phyloP scores from a whole-genome alignment of 495 filamentous ascomycete genomes.

The Cryomyces antarcticus region DNA sequence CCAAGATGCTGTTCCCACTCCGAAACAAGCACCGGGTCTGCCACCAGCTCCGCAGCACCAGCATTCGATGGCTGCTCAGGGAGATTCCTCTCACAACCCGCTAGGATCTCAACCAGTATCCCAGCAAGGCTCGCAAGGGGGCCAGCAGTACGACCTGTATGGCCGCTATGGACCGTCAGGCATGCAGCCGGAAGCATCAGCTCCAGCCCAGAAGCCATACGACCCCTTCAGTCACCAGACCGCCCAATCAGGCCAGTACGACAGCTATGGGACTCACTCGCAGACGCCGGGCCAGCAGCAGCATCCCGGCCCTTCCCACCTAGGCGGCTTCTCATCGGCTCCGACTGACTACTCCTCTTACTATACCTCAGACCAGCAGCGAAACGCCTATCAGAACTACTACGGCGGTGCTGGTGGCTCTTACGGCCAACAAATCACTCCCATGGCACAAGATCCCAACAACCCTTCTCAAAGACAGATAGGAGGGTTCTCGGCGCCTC shows the following conservation, averaged over 20 bases:
- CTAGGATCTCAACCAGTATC: conserved; percentile 25
- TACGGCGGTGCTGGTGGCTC: conserved; percentile 32
- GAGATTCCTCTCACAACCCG: conserved; percentile 21
- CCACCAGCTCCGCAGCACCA: conserved; percentile 22
- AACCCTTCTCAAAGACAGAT: conserved; percentile 45
- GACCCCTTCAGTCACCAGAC: conserved; percentile 69
- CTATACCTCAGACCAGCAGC: conserved; percentile 59
- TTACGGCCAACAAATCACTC: conserved; percentile 47
- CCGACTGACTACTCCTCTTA: conserved; percentile 69
- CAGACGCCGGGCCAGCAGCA: conserved; percentile 22
- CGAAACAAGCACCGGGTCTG: conserved; percentile 26
- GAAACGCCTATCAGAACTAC: conserved; percentile 58
- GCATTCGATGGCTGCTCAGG: conserved; percentile 30
- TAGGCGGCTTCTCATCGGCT: conserved; percentile 45
- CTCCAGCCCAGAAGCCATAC: conserved; percentile 59
- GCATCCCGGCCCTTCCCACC: conserved; percentile 26
- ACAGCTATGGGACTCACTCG: conserved; percentile 28
- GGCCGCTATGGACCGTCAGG: conserved; percentile 44
- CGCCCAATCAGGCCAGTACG: conserved; percentile 32
- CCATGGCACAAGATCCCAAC: conserved; percentile 52
- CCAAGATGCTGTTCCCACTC: conserved; percentile 14
- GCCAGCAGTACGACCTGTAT: conserved; percentile 35
- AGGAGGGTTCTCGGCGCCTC: conserved; percentile 56
- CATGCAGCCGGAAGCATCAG: conserved; percentile 33
- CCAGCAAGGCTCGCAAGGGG: conserved; percentile 16